Base-by-base conservation (phyloP, 2,329 filamentous ascomycete genomes). In the Chrysoporthe cubensis region DNA sequence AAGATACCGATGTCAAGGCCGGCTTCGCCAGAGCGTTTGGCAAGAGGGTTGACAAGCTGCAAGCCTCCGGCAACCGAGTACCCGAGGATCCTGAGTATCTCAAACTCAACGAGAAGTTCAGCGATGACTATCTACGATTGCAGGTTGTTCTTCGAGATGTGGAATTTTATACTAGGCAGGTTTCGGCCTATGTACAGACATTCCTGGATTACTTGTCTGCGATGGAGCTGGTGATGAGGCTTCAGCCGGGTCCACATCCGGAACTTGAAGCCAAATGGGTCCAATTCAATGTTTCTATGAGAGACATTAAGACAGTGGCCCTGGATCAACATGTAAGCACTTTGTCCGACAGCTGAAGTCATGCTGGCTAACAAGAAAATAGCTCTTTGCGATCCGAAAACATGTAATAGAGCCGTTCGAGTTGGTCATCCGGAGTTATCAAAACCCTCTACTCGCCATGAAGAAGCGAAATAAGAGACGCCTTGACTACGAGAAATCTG, bases 181-280 rank as follows among this genome's bases (percentile, higher is more conserved):
- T 93, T 3, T 88, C 91, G 9, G 87, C 87, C n/a, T 93, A 92
- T 71, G 90, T 97, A 62, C 88, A 91, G 68, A 90, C 92, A 72
- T 94, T 97, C 73, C 86, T 94, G 61, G 90, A 92, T 69, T 91
- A 95, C 71, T 86, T 95, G 42, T 88, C 89, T 2, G 92, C 92
- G 1, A 92, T 97, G 76, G 93, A 97, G 77, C 86, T 91, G 0
- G 91, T 94, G 71, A 92, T 96, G 80, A 89, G 88, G 50, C 79
- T 89, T 44, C 87, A 89, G 72, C 90, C 90, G 14, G 91, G 91
- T 62, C 88, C 86, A 68, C 89, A 93, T 76, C 90, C 93, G 0
- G 94, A 98, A 77, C 83, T 96, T 52, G 94, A 97, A 79, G 94
- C 91, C 82, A 97, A 96, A 77, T 98, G 95, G 93, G 91, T 94